phyloP scores from a whole-genome alignment of 805 yeast genomes.

The Monosporozyma aquatica region DNA sequence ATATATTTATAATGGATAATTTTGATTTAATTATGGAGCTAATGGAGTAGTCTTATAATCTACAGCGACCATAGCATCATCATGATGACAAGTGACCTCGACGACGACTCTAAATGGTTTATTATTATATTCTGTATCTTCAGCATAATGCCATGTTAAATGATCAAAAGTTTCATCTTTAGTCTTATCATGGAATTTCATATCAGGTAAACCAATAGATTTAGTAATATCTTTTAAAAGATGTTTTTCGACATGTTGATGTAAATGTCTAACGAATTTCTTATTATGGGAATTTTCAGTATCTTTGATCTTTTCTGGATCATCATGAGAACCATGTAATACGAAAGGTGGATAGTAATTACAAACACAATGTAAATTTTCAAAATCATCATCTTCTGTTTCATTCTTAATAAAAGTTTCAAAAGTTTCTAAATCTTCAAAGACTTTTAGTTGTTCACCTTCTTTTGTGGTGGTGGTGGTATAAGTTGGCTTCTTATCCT shows the following conservation, averaged over 20 bases:
- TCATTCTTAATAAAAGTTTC: conserved; percentile 62
- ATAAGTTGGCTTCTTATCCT: conserved; percentile 27
- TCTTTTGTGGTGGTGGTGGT: conserved; percentile 23
- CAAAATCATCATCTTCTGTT: conserved; percentile 69
- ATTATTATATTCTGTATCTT: conserved; percentile 46
- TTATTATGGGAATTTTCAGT: conserved; percentile 63
- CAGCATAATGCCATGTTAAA: conserved; percentile 58
- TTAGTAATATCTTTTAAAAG: conserved; percentile 56
- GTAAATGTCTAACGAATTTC: conserved; percentile 65
- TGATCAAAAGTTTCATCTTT: conserved; percentile 39
- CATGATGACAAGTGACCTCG: conserved; percentile 56
- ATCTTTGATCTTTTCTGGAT: conserved; percentile 64
- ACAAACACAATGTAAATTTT: conserved; percentile 56
- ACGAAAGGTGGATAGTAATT: conserved; percentile 69
- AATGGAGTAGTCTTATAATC: conserved; percentile 50
- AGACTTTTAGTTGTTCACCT: conserved; percentile 32
- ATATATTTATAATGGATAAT: too few relatives aligned
- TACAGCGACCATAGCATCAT: conserved; percentile 57
- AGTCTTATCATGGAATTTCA: conserved; percentile 45
- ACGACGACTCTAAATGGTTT: conserved; percentile 60
- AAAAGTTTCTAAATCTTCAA: conserved; percentile 58
- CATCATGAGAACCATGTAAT: conserved; percentile 54
- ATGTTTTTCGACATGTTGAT: conserved; percentile 69
- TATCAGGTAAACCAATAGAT: conserved; percentile 43
- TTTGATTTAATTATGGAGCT: not conserved